Evolutionary conservation across 2,329 filamentous ascomycete genomes (phyloP).

Genomic region (Bipolaris sorokiniana): DNA sequence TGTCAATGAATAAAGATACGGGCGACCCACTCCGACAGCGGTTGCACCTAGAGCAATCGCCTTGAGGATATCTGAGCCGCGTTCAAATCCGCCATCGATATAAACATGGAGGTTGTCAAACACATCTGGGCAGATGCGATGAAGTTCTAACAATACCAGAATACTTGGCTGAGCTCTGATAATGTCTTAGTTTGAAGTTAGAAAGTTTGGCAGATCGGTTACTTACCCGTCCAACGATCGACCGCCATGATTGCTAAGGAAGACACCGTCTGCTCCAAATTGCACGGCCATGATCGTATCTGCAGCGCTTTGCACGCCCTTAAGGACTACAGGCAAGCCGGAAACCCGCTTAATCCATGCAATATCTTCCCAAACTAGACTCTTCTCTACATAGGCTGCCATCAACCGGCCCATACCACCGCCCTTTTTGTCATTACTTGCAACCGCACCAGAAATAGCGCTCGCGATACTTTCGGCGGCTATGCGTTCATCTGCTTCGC

Average conservation of each 20-base stretch:
- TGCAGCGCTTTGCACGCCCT: constrained; percentile 61
- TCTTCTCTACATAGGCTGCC: constrained; percentile 59
- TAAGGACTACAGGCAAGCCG: constrained; percentile 68
- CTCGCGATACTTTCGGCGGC: constrained; percentile 35
- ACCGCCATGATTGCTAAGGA: constrained; percentile 62
- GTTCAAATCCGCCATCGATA: constrained; percentile 60
- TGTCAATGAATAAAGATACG: constrained; percentile 64
- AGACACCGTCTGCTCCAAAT: constrained; percentile 56
- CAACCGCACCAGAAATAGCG: constrained; percentile 58
- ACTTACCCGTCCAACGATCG: constrained; percentile 60
- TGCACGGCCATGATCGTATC: constrained; percentile 56
- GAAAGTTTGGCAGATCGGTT: constrained; percentile 37
- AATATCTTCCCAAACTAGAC: constrained; percentile 68
- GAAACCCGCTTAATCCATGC: constrained; percentile 64
- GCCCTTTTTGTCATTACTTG: constrained; percentile 61
- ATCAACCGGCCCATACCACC: constrained; percentile 64
- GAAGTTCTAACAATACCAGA: background rate
- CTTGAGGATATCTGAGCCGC: constrained; percentile 59
- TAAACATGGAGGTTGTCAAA: constrained; percentile 41
- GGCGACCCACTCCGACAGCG: constrained; percentile 30
- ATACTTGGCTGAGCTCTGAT: background rate
- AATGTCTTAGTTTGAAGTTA: background rate
- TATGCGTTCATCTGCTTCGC: constrained; percentile 34
- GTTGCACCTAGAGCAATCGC: constrained; percentile 59
- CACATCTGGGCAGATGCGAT: background rate